Evolutionary conservation across 192 early-diverging fungal genomes (phyloP), one percentile per base, ranked within the genome.

Genomic region (Podila verticillata): DNA sequence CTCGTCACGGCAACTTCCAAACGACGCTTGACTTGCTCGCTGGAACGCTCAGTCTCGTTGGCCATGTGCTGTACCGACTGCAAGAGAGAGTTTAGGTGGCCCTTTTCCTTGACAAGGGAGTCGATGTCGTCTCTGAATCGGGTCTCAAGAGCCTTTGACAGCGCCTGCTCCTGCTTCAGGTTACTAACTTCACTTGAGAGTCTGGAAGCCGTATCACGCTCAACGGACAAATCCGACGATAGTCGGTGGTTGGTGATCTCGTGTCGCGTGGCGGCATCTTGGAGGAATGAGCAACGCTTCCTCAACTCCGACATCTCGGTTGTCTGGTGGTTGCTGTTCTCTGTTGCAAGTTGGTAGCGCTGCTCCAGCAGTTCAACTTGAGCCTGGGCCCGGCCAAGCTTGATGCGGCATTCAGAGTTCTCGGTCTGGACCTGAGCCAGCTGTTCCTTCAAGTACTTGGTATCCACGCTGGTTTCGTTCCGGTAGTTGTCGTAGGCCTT

Each of bases 281-380:
- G 82, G 26, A 93, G 66, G 20, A 73, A 78, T 26, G 73, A 56
- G n/a, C 90, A 83, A n/a, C 88, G 84, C 34, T 90, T 70, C 56
- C 90, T 89, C 49, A 93, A 78, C 61, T 92, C 88, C 3, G 84
- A 67, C 39, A 91, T 87, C 62, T 95, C 92, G 7, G 83, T 87
- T 39, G 70, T 81, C 60, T 88, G 89, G n/a, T 85, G 82, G 19
- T 86, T 85, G 48, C 80, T 71, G 51, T 86, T 89, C 31, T 86
- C 68, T 8, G 80, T 62, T 28, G 93, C 72, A 48, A 87, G 81
- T 65, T 92, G 85, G 84, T 91, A 90, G n/a, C 93, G 89, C 48
- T 89, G 88, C 31, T 83, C 79, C 28, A 86, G 65, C 44, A 89
- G 86, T 58, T 87, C 78, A 24, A 88, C 73, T 66, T 90, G 87